phyloP scores from a whole-genome alignment of 179 eudicot genomes.

The Camellia oleifera region DNA sequence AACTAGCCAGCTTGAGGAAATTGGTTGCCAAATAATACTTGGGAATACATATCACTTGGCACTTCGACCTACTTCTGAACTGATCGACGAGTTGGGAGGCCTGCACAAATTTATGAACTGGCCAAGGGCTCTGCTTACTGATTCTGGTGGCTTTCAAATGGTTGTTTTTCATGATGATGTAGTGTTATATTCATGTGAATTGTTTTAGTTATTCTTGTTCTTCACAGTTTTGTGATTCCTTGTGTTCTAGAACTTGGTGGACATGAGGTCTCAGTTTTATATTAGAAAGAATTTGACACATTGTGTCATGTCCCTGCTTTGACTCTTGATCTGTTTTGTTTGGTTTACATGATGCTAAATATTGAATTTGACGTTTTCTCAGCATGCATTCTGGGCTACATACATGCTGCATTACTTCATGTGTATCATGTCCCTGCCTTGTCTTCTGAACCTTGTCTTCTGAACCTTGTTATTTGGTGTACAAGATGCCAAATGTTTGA shows the following conservation, averaged over 20 bases:
- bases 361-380: too few species aligned
- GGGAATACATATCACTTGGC: constrained; percentile 93
- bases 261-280: neutral
- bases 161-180: constrained; percentile 28
- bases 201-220: neutral
- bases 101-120: constrained; percentile 94
- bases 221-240: constrained; percentile 2
- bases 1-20: constrained; percentile 79
- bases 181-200: neutral
- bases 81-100: constrained; percentile 84
- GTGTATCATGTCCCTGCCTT: too few species aligned
- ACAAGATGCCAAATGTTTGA: neutral
- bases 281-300: neutral
- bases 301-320: constrained; percentile 1
- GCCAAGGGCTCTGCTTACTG: constrained; percentile 89
- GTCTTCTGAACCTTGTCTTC: too few species aligned
- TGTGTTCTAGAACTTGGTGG: neutral
- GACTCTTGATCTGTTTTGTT: neutral
- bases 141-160: constrained; percentile 98
- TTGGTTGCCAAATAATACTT: constrained; percentile 89
- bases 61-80: constrained; percentile 85
- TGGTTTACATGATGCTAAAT: too few species aligned
- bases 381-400: too few species aligned
- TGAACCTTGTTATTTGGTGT: too few species aligned
- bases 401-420: too few species aligned